Conservation (phyloP, 352 stramenopile genomes). For the Globisporangium canariense region DNA sequence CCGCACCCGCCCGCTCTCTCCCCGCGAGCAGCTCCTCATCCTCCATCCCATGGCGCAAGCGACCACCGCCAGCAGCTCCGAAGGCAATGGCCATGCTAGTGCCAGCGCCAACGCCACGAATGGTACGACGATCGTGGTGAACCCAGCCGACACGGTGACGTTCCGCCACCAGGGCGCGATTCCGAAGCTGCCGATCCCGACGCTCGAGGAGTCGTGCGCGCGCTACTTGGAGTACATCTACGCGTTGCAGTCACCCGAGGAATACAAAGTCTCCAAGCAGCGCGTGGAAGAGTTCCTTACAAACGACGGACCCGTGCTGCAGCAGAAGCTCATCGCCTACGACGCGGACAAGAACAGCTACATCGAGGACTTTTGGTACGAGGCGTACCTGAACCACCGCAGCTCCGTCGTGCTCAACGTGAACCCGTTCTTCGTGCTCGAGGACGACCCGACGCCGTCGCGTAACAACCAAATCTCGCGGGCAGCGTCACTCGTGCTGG, state of each 20-base stretch:
- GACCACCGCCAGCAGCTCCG: not conserved
- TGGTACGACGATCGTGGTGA: not conserved
- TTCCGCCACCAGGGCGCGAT: conserved; percentile 69
- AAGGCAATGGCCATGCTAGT: not conserved
- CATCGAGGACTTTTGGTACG: conserved; percentile 95
- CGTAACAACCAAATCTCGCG: conserved; percentile 89
- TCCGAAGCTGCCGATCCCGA: conserved; percentile 84
- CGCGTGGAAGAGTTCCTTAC: conserved; percentile 58
- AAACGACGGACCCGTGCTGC: conserved; percentile 68
- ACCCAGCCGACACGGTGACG: conserved; percentile 41
- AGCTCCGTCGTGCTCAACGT: conserved; percentile 93
- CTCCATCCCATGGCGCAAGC: conserved; percentile 4
- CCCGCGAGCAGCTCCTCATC: not conserved
- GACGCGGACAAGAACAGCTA: conserved; percentile 72
- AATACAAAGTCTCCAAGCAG: conserved; percentile 49
- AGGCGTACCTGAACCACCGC: conserved; percentile 93
- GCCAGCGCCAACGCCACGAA: not conserved
- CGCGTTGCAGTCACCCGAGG: conserved; percentile 69
- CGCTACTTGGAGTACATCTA: conserved; percentile 76
- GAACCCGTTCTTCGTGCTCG: conserved; percentile 96
- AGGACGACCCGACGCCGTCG: conserved; percentile 85
- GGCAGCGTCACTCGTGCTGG: conserved; percentile 88
- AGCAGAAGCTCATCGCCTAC: conserved; percentile 69
- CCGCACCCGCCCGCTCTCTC: conserved; percentile 7
- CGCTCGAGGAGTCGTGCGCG: conserved; percentile 71